These are phyloP conservation scores for Pyronema domesticum DNA, from an alignment of 495 filamentous ascomycete genomes.

Conservation along the genomic window DNA sequence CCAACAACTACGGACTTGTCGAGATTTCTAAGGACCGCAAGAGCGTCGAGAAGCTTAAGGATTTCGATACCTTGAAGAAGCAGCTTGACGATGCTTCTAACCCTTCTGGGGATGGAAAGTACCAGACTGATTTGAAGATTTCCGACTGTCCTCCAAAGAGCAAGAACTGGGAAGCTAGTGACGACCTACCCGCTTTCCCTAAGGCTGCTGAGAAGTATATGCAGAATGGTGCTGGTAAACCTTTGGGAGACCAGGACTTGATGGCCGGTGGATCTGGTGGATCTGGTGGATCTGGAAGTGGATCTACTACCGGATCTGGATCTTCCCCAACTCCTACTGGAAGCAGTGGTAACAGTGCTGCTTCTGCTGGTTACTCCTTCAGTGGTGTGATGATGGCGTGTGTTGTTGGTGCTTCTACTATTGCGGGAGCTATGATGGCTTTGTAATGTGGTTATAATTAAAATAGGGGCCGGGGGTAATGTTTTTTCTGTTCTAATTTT, in stretches of 20 bases:
- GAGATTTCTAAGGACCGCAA: constrained; percentile 28
- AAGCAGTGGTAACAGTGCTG: background rate
- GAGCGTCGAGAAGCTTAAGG: constrained; percentile 36
- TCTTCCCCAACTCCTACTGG: background rate
- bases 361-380: background rate
- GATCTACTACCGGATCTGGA: background rate
- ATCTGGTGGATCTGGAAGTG: background rate
- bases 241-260: constrained; percentile 1
- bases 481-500: too few species aligned
- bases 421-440: constrained; percentile 1
- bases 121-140: constrained; percentile 46
- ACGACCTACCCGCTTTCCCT: constrained; percentile 61
- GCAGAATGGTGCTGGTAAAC: constrained; percentile 5
- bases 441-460: background rate
- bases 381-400: background rate
- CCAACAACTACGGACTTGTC: constrained; percentile 62
- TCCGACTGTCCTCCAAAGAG: constrained; percentile 51
- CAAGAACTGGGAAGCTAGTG: constrained; percentile 55
- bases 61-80: constrained; percentile 49
- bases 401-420: background rate
- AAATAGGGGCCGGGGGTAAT: background rate
- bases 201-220: constrained; percentile 29
- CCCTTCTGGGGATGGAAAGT: constrained; percentile 61
- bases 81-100: constrained; percentile 44
- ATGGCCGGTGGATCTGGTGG: background rate